Conservation (phyloP, 441 rosid genomes). For the Populus hybrid region DNA sequence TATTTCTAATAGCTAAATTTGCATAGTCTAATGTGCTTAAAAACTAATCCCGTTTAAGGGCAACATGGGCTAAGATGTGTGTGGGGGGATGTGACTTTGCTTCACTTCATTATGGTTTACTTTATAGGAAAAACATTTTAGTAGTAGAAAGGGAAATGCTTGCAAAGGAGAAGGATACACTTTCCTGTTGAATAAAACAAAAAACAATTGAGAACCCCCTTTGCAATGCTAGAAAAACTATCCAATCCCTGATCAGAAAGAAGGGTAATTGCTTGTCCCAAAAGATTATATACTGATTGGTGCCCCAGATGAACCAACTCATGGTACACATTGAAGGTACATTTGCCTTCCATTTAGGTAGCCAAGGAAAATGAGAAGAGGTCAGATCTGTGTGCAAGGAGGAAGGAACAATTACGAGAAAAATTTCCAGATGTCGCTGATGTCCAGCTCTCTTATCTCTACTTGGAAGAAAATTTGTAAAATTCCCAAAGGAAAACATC, state of each 20-base stretch:
- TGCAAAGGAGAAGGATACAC: background rate
- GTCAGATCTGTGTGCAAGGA: background rate
- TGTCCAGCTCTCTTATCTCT: background rate
- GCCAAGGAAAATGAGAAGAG: background rate
- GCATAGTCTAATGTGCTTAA: background rate
- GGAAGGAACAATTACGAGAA: background rate
- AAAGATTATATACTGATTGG: background rate
- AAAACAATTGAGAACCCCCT: background rate
- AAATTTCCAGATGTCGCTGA: background rate
- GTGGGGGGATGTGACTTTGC: background rate
- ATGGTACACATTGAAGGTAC: background rate
- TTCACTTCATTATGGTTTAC: background rate
- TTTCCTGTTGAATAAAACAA: background rate
- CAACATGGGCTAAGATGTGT: background rate
- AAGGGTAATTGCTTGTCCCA: background rate
- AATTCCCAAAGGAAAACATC: background rate
- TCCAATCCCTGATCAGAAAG: background rate
- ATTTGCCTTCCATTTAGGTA: background rate
- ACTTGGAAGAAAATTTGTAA: background rate
- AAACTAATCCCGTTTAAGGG: background rate
- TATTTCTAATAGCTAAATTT: constrained; percentile 1
- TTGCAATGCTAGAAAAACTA: background rate
- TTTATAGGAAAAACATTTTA: background rate
- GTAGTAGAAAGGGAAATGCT: background rate
- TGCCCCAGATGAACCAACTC: background rate